A percentile compares a stretch with the other conserved stretches of the same genome.
Evolutionary conservation across 2,329 filamentous ascomycete species (phyloP).

Genomic region (Lachnellula willkommii): DNA sequence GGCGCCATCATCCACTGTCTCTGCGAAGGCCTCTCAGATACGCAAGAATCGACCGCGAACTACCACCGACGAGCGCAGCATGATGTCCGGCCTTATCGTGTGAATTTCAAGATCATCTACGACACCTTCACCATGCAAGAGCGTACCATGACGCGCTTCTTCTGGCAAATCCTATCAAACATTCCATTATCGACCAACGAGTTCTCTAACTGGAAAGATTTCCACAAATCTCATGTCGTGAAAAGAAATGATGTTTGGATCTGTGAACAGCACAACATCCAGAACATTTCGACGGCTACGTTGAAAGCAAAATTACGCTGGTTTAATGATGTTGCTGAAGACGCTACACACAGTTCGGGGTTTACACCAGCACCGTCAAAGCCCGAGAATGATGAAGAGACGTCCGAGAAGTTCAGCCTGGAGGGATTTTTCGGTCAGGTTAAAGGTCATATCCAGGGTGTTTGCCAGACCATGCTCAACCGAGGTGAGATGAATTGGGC

Average conservation of each 20-base stretch:
- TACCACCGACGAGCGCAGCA: slow-evolving; percentile 9
- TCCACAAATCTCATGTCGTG: not conserved
- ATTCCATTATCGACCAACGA: not conserved
- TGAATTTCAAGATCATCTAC: slow-evolving; percentile 14
- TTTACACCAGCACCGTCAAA: not conserved
- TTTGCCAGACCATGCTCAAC: not conserved
- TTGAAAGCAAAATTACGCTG: not conserved
- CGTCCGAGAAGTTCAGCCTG: not conserved
- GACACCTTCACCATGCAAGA: slow-evolving; percentile 19
- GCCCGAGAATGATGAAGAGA: not conserved
- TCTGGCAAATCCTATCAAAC: slow-evolving; percentile 25
- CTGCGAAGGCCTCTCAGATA: slow-evolving; percentile 4
- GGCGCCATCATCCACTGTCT: slow-evolving; percentile 15
- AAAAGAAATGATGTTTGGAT: not conserved
- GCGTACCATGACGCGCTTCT: slow-evolving; percentile 29
- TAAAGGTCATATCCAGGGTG: not conserved
- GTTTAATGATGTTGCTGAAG: not conserved
- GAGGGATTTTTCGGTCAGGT: not conserved
- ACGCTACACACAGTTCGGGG: not conserved
- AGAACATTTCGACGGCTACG: not conserved
- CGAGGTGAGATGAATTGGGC: not conserved
- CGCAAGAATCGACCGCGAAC: not conserved
- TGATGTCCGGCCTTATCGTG: slow-evolving; percentile 1
- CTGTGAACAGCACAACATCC: not conserved
- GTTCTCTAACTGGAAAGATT: not conserved